These are phyloP conservation scores for Onygenales sp. DNA, from an alignment of 2,329 filamentous ascomycete genomes.

Conservation along the genomic window DNA sequence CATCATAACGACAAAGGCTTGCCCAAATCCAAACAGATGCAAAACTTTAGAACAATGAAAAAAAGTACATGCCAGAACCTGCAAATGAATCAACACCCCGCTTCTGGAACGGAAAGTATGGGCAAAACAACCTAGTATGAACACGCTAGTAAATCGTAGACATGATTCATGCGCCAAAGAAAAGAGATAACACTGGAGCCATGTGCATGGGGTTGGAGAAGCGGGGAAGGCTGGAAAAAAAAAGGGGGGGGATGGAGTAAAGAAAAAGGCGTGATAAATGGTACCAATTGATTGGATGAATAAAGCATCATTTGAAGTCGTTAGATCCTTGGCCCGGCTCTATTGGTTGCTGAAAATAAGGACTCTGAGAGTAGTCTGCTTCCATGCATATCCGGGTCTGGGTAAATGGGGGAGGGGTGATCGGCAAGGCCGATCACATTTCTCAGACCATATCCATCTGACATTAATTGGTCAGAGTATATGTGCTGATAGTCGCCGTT, in stretches of 20 bases:
- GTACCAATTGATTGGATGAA: constrained; percentile 6
- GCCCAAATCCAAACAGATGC: neutral
- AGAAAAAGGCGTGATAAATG: neutral
- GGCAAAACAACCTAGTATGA: neutral
- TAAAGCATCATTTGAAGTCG: constrained; percentile 6
- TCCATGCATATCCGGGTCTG: constrained; percentile 14
- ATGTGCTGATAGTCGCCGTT: neutral
- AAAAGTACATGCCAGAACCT: neutral
- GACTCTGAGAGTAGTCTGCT: constrained; percentile 5
- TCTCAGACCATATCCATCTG: constrained; percentile 14
- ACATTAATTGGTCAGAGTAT: neutral
- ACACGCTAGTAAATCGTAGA: neutral
- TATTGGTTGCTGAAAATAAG: constrained; percentile 6
- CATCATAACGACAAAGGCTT: neutral
- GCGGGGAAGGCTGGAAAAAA: neutral
- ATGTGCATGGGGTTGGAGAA: neutral
- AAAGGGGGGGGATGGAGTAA: no score
- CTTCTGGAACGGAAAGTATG: neutral
- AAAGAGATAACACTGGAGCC: constrained; percentile 1
- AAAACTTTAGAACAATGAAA: neutral
- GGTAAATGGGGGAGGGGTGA: constrained; percentile 19
- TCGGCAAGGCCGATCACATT: constrained; percentile 19
- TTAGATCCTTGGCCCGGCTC: constrained; percentile 8
- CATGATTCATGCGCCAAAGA: neutral
- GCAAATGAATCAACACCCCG: neutral